Evolutionary conservation across 1,284 basidiomycete genomes (phyloP), one percentile per base, ranked within the genome.

Genomic region (Ceratobasidium sp.): DNA sequence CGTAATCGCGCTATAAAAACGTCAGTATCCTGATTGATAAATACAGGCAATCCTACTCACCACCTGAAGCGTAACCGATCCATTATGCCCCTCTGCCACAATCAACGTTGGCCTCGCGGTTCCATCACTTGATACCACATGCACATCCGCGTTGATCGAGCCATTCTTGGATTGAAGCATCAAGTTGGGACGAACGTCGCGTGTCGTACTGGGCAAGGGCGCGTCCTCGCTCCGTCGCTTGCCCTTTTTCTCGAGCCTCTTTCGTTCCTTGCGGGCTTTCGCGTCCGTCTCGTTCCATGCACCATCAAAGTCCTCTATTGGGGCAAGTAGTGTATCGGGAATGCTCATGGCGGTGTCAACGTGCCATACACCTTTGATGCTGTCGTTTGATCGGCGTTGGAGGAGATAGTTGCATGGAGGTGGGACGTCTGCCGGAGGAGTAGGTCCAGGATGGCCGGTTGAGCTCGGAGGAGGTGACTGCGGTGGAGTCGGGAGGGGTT

Each of bases 281-380:
- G 27, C 34, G 38, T 53, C 49, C 34, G 38, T 10, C 7, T 65
- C 62, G 50, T 65, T 65, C 62, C 62, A 65, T 34, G 31, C 25
- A 29, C 62, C 62, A n/a, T 65, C 62, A 20, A 65, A 65, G 13
- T 54, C 38, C 22, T 53, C 62, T 22, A 54, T 12, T 6, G 62
- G 38, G 4, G 50, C 34, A 27, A 52, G 35, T n/a, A 65, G 38
- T 4, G 49, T 50, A 17, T 53, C 62, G 22, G 62, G 62, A 20
- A 65, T 54, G 13, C 17, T 3, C 25, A 65, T 22, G 12, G 62
- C 50, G 2, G 62, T 52, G n/a, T 65, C 62, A 31, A 65, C 34
- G 38, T 65, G 50, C 62, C 62, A 65, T 3, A 54, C 38, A 3
- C 62, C 62, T 32, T 65, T 65, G 62, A 65, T 40, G 49, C 62